Percentiles rank a stretch among this genome's conserved stretches.
Evolutionary conservation across 495 filamentous ascomycete species (phyloP).

Genomic region (Neurospora sp.): DNA sequence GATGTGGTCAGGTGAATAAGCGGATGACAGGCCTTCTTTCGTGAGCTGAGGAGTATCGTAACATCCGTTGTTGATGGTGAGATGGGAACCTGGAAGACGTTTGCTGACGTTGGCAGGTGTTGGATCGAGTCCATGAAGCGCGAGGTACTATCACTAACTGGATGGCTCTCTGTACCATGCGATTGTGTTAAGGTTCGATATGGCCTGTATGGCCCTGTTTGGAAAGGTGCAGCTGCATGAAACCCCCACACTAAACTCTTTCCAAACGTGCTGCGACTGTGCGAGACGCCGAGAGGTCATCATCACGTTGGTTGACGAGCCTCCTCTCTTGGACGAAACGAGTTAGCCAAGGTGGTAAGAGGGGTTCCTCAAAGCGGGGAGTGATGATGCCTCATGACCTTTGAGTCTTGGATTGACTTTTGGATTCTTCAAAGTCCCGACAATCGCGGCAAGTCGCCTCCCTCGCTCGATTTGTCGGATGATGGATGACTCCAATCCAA

Average conservation of each 20-base stretch:
- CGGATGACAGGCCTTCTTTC: neutral
- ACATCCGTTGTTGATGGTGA: neutral
- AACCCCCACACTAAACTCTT: neutral
- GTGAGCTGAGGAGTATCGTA: neutral
- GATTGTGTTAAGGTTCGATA: neutral
- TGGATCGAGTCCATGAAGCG: neutral
- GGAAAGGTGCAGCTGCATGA: neutral
- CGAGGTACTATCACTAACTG: neutral
- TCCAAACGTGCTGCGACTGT: neutral
- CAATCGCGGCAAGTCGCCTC: neutral
- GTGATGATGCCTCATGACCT: neutral
- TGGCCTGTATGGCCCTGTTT: neutral
- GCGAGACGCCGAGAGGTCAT: neutral
- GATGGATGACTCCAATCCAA: neutral
- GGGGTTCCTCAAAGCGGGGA: neutral
- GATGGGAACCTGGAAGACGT: neutral
- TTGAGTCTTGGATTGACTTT: neutral
- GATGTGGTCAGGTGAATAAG: neutral
- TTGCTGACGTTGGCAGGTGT: neutral
- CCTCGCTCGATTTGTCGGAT: neutral
- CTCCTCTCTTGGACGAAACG: neutral
- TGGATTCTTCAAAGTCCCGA: neutral
- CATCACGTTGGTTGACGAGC: neutral
- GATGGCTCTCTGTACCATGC: neutral
- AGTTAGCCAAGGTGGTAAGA: neutral